These are phyloP conservation scores for Nakazawaea anatomiae DNA, from an alignment of 805 yeast genomes.

Conservation along the genomic window DNA sequence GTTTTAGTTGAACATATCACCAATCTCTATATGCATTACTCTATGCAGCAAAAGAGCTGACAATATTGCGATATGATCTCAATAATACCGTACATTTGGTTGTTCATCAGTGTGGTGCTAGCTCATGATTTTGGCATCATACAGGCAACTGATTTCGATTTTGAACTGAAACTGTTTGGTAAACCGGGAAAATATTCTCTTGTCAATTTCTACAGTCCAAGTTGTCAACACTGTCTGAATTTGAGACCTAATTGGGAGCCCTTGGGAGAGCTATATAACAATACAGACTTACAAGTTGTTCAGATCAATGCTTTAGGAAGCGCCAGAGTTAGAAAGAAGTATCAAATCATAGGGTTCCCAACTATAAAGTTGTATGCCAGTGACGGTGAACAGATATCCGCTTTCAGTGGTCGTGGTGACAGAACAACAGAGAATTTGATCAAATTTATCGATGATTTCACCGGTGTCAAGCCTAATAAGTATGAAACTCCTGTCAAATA, in stretches of 20 bases:
- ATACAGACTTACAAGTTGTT: slow-evolving; percentile 27
- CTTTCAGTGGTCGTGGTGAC: slow-evolving; percentile 25
- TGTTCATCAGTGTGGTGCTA: background rate
- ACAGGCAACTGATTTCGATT: slow-evolving; percentile 19
- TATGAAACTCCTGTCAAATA: slow-evolving; percentile 18
- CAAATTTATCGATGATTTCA: slow-evolving; percentile 22
- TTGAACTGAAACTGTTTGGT: slow-evolving; percentile 17
- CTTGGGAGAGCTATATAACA: slow-evolving; percentile 36
- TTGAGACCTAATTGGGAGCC: slow-evolving; percentile 40
- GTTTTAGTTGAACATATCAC: no score
- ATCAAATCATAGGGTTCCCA: slow-evolving; percentile 41
- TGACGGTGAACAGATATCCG: slow-evolving; percentile 32
- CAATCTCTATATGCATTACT: no score
- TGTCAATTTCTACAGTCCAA: slow-evolving; percentile 40
- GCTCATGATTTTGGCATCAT: slow-evolving; percentile 8
- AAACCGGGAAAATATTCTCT: slow-evolving; percentile 29
- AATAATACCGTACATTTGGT: background rate
- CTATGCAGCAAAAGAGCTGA: no score
- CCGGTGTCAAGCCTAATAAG: slow-evolving; percentile 28
- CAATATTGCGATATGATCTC: no score
- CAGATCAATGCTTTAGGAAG: slow-evolving; percentile 28
- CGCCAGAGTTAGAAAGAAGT: slow-evolving; percentile 29
- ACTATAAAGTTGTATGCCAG: slow-evolving; percentile 31
- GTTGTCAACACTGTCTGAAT: slow-evolving; percentile 40
- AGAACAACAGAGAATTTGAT: slow-evolving; percentile 26